phyloP scores from a whole-genome alignment of 1,284 basidiomycete species.

The Sporisorium reilianum region DNA sequence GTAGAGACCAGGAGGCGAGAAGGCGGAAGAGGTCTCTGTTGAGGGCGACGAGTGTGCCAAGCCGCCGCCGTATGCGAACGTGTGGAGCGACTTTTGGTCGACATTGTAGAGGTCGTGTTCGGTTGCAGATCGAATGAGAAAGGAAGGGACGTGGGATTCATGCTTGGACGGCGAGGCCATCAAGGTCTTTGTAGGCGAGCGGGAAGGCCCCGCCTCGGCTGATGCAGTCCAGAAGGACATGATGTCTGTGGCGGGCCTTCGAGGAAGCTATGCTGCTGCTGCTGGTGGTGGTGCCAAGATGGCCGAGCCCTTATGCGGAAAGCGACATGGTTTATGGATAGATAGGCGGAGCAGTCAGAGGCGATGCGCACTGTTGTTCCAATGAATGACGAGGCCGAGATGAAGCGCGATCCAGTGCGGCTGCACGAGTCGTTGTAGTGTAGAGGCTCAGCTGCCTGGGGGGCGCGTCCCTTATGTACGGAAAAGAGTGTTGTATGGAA shows the following conservation, averaged over 20 bases:
- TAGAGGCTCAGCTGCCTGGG: no score
- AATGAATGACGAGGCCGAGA: background rate
- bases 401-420: no score
- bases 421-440: no score
- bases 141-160: constrained; percentile 39
- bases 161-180: constrained; percentile 23
- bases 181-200: constrained; percentile 25
- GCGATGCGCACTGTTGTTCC: background rate
- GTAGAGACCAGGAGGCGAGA: constrained; percentile 33
- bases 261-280: no score
- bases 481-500: no score
- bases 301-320: constrained; percentile 1
- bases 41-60: constrained; percentile 21
- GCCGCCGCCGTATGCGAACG: constrained; percentile 35
- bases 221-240: constrained; percentile 39
- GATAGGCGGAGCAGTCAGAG: background rate
- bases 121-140: constrained; percentile 41
- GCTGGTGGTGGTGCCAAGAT: constrained; percentile 3
- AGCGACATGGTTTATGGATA: constrained; percentile 8
- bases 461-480: no score
- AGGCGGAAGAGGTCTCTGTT: constrained; percentile 16
- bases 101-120: constrained; percentile 43
- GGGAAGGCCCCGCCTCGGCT: constrained; percentile 40
- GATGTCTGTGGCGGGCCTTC: no score
- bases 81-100: constrained; percentile 38